These are phyloP conservation scores for Mycosphaerelloides madeirae DNA, from an alignment of 2,329 filamentous ascomycete genomes.

Conservation along the genomic window DNA sequence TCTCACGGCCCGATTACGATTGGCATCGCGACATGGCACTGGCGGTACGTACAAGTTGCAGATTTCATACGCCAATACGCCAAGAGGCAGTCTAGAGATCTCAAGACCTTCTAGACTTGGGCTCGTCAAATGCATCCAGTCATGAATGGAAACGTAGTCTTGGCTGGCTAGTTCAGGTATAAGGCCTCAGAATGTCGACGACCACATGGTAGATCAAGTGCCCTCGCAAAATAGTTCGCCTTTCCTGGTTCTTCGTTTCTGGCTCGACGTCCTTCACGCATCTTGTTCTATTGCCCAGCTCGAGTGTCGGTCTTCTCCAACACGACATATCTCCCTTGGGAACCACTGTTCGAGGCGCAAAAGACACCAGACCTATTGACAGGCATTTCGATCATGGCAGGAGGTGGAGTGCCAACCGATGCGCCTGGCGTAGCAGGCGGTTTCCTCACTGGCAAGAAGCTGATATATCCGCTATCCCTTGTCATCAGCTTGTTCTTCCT, in stretches of 20 bases:
- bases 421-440: slow-evolving; percentile 36
- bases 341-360: too few species aligned
- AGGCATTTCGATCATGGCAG: slow-evolving; percentile 35
- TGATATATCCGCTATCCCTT: slow-evolving; percentile 46
- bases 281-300: too few species aligned
- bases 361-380: neutral
- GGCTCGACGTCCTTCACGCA: slow-evolving; percentile 11
- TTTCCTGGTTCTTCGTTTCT: slow-evolving; percentile 19
- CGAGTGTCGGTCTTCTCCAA: too few species aligned
- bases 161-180: slow-evolving; percentile 7
- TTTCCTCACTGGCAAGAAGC: slow-evolving; percentile 42
- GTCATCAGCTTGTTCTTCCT: slow-evolving; percentile 48
- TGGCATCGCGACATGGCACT: too few species aligned
- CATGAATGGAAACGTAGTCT: neutral
- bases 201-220: neutral
- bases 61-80: slow-evolving; percentile 1
- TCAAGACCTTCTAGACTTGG: neutral
- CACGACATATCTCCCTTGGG: too few species aligned
- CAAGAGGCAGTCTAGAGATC: neutral
- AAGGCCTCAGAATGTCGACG: slow-evolving; percentile 9
- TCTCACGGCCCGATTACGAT: slow-evolving; percentile 15
- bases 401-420: slow-evolving; percentile 36
- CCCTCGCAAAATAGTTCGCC: slow-evolving; percentile 10
- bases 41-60: slow-evolving; percentile 1
- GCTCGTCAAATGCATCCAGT: neutral